Base-by-base conservation (phyloP, 1,284 basidiomycete genomes). In the Puccinia polysora region DNA sequence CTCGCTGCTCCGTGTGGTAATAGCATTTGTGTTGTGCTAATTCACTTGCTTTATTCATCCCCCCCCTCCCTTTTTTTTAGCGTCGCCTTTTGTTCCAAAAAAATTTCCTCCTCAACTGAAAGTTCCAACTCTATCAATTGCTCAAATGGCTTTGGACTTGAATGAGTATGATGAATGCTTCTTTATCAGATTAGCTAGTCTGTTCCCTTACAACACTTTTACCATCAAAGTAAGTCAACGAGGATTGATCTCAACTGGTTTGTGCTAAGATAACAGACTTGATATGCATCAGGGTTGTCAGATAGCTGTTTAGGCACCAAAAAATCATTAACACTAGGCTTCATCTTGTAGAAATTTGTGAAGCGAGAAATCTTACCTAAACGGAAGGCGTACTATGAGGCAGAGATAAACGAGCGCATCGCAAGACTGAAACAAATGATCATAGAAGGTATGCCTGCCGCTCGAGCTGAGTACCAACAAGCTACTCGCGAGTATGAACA, bases 141-240 rank as follows among this genome's bases (percentile, higher is more conserved):
- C 91, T 0, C 80, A 89, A 62, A 84, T 88, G 64, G 94, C 94
- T 0, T 86, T 95, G 76, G 83, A 85, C 65, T 83, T 91, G 43
- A 89, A 87, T 79, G 89, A 94, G 79, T 95, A 93, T 81, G 88
- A 91, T 77, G 90, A 94, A 23, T 87, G 90, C 78, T 95, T 94
- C 79, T 95, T 95, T 82, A 88, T 87, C 77, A 83, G 88, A 45
- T 88, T 96, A 86, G 91, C 92, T 0, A 83, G 82, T 34, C 81
- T 95, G 52, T 94, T 96, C 78, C 91, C 91, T 0, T 95, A 95
- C 79, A 96, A 96, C 81, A 88, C 89, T 76, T 95, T 90, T 80
- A 82, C 82, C 4, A 78, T 82, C 76, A 78, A 65, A 58, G 70
- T 72, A 28, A n/a, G 70, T 40, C 49, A 38, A 53, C n/a, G n/a